phyloP scores from a whole-genome alignment of 1,284 basidiomycete species.

The Rhodotorula mucilaginosa region DNA sequence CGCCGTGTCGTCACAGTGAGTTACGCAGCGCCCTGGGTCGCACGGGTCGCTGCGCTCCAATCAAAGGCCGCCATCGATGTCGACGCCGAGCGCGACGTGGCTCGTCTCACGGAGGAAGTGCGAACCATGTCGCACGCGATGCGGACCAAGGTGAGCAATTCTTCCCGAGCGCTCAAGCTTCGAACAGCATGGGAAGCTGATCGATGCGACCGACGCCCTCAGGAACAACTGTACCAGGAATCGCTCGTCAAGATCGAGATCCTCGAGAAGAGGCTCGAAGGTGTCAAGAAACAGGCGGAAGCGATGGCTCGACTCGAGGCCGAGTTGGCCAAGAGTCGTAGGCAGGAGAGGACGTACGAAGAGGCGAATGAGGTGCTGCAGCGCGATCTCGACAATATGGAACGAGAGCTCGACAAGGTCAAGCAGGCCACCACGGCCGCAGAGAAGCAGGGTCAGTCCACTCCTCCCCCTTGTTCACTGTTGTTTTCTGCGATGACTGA shows the following conservation, averaged over 20 bases:
- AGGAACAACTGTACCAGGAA: slow-evolving; percentile 89
- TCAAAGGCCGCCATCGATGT: slow-evolving; percentile 77
- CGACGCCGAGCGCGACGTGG: slow-evolving; percentile 83
- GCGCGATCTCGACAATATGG: slow-evolving; percentile 77
- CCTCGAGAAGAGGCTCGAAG: slow-evolving; percentile 87
- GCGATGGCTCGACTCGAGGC: slow-evolving; percentile 74
- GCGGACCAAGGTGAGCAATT: slow-evolving; percentile 54
- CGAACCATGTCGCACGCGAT: slow-evolving; percentile 79
- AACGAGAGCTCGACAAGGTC: slow-evolving; percentile 80
- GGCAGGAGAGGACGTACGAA: slow-evolving; percentile 83
- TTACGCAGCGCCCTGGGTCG: slow-evolving; percentile 79
- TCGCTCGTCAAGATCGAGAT: slow-evolving; percentile 86
- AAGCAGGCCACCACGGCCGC: slow-evolving; percentile 57
- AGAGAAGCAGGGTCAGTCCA: slow-evolving; percentile 34
- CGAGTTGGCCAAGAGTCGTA: slow-evolving; percentile 73
- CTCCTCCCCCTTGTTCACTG: no score
- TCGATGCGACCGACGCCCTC: slow-evolving; percentile 39
- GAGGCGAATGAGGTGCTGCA: slow-evolving; percentile 92
- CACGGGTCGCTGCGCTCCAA: slow-evolving; percentile 82
- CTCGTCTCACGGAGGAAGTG: slow-evolving; percentile 82
- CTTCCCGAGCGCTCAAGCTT: no score
- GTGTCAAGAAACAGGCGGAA: slow-evolving; percentile 78
- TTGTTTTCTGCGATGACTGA: slow-evolving; percentile 32
- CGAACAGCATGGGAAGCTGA: no score
- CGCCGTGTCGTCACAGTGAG: slow-evolving; percentile 57